These are phyloP conservation scores for Ascochyta rabiei DNA, from an alignment of 2,329 filamentous ascomycete genomes.

Conservation along the genomic window DNA sequence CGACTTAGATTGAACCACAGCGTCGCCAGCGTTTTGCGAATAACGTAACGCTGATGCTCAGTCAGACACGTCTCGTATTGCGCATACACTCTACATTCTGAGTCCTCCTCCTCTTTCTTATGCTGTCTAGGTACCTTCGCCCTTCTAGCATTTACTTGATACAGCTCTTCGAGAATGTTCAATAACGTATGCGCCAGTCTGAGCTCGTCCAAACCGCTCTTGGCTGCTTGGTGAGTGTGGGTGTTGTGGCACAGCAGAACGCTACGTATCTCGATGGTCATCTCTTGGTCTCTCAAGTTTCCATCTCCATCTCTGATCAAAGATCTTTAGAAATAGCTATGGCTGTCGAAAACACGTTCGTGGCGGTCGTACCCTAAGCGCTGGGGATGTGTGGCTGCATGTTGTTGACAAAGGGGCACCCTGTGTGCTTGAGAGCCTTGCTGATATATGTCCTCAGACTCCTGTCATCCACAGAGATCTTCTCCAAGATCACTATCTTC, in stretches of 20 bases:
- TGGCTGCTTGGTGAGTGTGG: too few relatives aligned
- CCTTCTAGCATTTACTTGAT: background rate
- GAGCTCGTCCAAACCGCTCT: too few relatives aligned
- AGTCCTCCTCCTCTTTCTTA: background rate
- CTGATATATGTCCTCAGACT: conserved; percentile 1
- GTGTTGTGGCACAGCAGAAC: background rate
- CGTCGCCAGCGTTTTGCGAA: background rate
- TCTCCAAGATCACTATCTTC: too few relatives aligned
- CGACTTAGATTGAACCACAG: background rate
- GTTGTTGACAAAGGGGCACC: conserved; percentile 1
- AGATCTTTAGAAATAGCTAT: background rate
- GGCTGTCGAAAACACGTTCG: background rate
- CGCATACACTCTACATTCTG: background rate
- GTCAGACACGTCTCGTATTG: background rate
- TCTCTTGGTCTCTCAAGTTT: background rate
- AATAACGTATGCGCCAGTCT: background rate
- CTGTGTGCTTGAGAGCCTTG: conserved; percentile 1
- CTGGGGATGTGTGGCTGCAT: conserved; percentile 1
- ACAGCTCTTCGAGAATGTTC: background rate
- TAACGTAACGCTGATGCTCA: conserved; percentile 9
- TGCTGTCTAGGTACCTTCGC: background rate
- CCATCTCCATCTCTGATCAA: background rate
- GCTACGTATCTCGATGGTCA: background rate
- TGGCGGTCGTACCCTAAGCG: background rate
- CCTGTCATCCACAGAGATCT: background rate